A percentile compares a stretch with the other conserved stretches of the same genome.
Conservation (phyloP, 2,329 filamentous ascomycete genomes). For the Fusarium agapanthi region DNA sequence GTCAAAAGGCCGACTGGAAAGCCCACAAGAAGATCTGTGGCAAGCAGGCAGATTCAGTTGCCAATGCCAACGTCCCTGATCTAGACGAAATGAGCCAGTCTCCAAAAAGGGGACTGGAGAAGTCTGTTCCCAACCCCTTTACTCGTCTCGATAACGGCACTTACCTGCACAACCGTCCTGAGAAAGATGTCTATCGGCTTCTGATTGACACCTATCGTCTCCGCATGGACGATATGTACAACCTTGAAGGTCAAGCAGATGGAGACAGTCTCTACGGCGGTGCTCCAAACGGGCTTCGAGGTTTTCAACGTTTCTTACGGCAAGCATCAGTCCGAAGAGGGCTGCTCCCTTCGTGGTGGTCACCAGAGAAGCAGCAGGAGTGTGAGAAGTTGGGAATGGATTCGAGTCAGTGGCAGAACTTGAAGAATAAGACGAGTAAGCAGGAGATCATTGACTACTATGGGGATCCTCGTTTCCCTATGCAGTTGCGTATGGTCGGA, state of each 20-base stretch:
- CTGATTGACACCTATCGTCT: constrained; percentile 60
- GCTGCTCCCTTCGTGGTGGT: constrained; percentile 58
- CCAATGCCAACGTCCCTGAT: neutral
- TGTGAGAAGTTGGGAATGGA: constrained; percentile 50
- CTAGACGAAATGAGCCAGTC: constrained; percentile 6
- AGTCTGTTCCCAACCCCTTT: constrained; percentile 49
- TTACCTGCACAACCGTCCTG: constrained; percentile 55
- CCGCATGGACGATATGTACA: constrained; percentile 51
- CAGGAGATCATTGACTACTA: constrained; percentile 53
- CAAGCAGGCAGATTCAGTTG: constrained; percentile 26
- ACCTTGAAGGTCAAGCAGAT: constrained; percentile 38
- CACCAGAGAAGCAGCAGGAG: constrained; percentile 45
- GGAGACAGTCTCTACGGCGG: constrained; percentile 45
- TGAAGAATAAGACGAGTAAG: constrained; percentile 42
- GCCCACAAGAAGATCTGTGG: constrained; percentile 56
- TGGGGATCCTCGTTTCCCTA: constrained; percentile 53
- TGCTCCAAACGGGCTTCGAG: constrained; percentile 30
- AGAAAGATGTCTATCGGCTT: constrained; percentile 55
- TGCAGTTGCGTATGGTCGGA: constrained; percentile 60
- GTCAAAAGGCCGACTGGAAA: constrained; percentile 62
- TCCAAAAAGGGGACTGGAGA: constrained; percentile 43
- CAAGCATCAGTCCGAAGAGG: constrained; percentile 26
- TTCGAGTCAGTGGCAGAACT: constrained; percentile 39
- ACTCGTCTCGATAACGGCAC: constrained; percentile 50
- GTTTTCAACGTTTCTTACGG: constrained; percentile 51